Percentiles rank a stretch among this genome's conserved stretches.
Conservation (phyloP, 768 basidiomycete genomes). For the Tricholoma bakamatsutake region DNA sequence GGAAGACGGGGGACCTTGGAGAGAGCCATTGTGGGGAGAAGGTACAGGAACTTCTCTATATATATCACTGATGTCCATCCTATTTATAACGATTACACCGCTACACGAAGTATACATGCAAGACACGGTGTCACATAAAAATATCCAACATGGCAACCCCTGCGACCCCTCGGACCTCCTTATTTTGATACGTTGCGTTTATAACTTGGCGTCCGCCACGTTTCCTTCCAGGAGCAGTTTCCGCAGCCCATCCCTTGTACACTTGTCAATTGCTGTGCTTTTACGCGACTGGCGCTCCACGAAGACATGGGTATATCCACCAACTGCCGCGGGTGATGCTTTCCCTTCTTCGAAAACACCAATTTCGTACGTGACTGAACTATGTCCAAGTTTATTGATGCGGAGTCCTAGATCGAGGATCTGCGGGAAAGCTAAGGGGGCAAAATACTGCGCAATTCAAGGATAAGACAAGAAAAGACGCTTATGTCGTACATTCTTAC, state of each 20-base stretch:
- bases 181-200: too few species aligned
- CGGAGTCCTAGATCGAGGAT: constrained; percentile 65
- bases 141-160: too few species aligned
- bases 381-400: constrained; percentile 61
- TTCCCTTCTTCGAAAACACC: constrained; percentile 59
- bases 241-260: constrained; percentile 40
- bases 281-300: constrained; percentile 57
- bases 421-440: constrained; percentile 69
- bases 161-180: too few species aligned
- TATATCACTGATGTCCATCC: constrained; percentile 1
- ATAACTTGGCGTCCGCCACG: constrained; percentile 8
- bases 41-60: too few species aligned
- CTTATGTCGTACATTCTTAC: constrained; percentile 20
- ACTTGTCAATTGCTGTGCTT: constrained; percentile 41
- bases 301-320: constrained; percentile 80
- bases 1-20: constrained; percentile 38
- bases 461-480: background rate
- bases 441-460: constrained; percentile 47
- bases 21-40: constrained; percentile 61
- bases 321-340: constrained; percentile 37
- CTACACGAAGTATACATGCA: too few species aligned
- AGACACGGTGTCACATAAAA: too few species aligned
- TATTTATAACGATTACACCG: background rate
- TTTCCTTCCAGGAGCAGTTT: constrained; percentile 29
- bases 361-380: constrained; percentile 76